Base-by-base conservation (phyloP, 257 asterid genomes). In the Fraxinus americana region DNA sequence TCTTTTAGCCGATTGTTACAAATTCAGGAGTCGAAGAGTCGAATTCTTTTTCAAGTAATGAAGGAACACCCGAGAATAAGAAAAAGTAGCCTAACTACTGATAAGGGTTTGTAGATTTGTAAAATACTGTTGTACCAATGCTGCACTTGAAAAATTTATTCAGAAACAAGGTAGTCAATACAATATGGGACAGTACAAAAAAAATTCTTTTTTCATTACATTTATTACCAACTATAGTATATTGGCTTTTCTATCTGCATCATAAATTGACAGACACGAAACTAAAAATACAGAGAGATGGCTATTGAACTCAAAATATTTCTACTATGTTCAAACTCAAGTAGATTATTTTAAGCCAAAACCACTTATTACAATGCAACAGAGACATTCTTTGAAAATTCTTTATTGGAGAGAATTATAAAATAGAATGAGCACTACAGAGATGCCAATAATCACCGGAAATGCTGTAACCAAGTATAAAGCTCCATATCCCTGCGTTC, bases 401-500 rank as follows among this genome's bases (percentile, higher is more conserved):
- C 36, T 66, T 81, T 82, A 93, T 71, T 86, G 99, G 70, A 96
- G 91, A 80, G 99, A 96, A 81, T 96, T 96, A 75, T 89, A 96
- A 84, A 91, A 93, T 19, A 89, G 85, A 76, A 93, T 91, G 81
- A 93, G 82, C 79, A 90, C 99, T 23, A 93, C 97, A 12, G 97
- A 91, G 82, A 93, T 85, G 38, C 97, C 98, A 72, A 88, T 93
- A 72, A 91, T 92, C 77, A 93, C 87, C 29, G 98, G 98, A 81
- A 92, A 88, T 70, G 94, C 98, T 2, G 97, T 87, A 48, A 95
- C 87, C 93, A 95, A 83, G 89, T 93, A 93, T 69, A 92, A 91
- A 82, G 98, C 98, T 83, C 97, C 98, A 72, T 86, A 90, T 82
- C 99, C 97, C 97, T 91, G 94, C 88, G 34, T 71, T 11, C 71